Conservation (phyloP, 805 yeast species). For the Candida ascalaphidarum region DNA sequence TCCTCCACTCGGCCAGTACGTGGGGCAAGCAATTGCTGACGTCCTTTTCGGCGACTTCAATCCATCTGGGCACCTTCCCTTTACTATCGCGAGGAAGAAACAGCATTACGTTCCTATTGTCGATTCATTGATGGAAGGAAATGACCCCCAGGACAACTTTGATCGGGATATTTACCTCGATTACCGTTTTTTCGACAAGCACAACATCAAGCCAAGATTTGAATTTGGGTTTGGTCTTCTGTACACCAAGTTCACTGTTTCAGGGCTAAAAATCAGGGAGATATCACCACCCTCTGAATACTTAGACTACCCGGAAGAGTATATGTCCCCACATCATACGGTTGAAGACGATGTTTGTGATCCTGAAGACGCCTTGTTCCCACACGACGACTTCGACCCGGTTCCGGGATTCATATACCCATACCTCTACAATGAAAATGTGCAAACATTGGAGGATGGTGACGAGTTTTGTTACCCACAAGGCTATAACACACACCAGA, state of each 20-base stretch:
- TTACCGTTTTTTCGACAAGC: constrained; percentile 50
- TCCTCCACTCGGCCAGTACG: constrained; percentile 50
- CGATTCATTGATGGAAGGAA: constrained; percentile 17
- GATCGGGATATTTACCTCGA: constrained; percentile 44
- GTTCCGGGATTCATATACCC: constrained; percentile 53
- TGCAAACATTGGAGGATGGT: constrained; percentile 23
- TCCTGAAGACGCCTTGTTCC: constrained; percentile 47
- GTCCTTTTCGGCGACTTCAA: constrained; percentile 52
- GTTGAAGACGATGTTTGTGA: constrained; percentile 42
- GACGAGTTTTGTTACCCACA: constrained; percentile 30
- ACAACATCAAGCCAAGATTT: constrained; percentile 46
- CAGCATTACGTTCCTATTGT: constrained; percentile 39
- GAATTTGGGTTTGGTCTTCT: constrained; percentile 60
- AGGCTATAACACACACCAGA: constrained; percentile 27
- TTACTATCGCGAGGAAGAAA: constrained; percentile 49
- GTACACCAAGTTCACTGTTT: constrained; percentile 35
- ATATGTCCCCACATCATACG: constrained; percentile 32
- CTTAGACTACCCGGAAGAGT: constrained; percentile 38
- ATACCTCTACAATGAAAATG: constrained; percentile 33
- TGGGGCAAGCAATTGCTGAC: constrained; percentile 51
- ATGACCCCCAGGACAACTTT: constrained; percentile 34
- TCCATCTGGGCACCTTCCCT: constrained; percentile 58
- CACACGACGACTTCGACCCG: constrained; percentile 42
- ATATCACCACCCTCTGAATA: constrained; percentile 36
- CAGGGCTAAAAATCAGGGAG: constrained; percentile 30